Evolutionary conservation across 768 basidiomycete genomes (phyloP).

Genomic region (Russula brevipes): DNA sequence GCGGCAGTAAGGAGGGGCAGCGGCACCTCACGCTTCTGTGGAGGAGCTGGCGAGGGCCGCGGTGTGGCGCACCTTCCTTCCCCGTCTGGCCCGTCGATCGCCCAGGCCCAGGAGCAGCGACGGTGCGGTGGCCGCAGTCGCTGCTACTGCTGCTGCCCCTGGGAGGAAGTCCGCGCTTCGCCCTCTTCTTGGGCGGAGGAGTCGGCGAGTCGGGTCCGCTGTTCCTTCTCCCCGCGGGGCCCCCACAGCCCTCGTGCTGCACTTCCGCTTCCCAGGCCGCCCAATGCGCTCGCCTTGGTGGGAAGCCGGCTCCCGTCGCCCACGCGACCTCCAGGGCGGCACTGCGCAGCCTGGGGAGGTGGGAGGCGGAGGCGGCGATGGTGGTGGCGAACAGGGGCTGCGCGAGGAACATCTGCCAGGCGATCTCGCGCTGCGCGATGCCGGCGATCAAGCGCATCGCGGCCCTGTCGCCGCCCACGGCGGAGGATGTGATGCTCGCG

Average conservation of each 20-base stretch:
- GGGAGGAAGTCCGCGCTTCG: neutral
- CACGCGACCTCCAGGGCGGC: too few relatives aligned
- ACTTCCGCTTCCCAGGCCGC: neutral
- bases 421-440: constrained; percentile 10
- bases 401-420: constrained; percentile 12
- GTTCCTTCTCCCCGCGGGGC: too few relatives aligned
- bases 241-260: neutral
- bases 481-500: neutral
- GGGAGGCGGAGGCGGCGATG: neutral
- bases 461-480: neutral
- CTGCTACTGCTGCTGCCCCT: too few relatives aligned
- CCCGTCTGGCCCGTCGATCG: neutral
- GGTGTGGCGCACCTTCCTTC: neutral
- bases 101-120: neutral
- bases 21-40: neutral
- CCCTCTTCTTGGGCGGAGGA: neutral
- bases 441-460: constrained; percentile 9
- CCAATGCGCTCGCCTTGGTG: too few relatives aligned
- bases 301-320: too few relatives aligned
- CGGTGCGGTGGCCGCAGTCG: neutral
- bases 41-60: too few relatives aligned
- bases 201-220: neutral
- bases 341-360: too few relatives aligned
- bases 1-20: neutral
- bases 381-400: neutral